Evolutionary conservation across 192 early-diverging fungal species (phyloP).

Genomic region (Podila verticillata): DNA sequence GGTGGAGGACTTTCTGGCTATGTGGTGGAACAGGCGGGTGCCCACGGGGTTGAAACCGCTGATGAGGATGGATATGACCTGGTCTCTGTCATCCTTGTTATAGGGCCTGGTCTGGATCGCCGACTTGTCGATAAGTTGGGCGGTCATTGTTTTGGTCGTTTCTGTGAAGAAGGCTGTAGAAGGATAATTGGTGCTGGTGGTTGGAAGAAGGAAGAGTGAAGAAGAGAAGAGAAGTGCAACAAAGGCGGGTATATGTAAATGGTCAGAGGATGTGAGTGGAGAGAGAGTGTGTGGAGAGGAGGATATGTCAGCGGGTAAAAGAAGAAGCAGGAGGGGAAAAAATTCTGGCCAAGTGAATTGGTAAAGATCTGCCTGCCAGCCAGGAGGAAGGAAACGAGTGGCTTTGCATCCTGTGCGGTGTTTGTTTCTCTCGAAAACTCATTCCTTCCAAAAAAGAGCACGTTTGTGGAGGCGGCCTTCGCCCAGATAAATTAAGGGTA

Average conservation of each 20-base stretch:
- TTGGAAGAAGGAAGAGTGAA: neutral
- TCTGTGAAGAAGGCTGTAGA: neutral
- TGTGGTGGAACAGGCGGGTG: neutral
- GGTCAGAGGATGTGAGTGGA: neutral
- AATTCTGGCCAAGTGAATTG: neutral
- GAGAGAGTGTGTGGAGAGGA: neutral
- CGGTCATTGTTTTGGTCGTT: neutral
- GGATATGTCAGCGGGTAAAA: conserved; percentile 1
- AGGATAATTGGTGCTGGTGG: neutral
- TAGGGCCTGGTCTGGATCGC: conserved; percentile 37
- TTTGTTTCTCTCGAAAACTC: too few relatives aligned
- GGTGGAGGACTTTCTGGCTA: conserved; percentile 3
- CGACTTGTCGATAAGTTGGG: conserved; percentile 8
- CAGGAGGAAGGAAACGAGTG: neutral
- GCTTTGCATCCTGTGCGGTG: neutral
- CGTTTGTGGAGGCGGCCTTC: too few relatives aligned
- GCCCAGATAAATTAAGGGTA: too few relatives aligned
- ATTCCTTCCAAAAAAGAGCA: too few relatives aligned
- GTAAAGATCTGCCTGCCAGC: neutral
- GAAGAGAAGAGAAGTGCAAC: neutral
- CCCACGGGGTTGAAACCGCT: conserved; percentile 4
- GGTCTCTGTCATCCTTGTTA: conserved; percentile 18
- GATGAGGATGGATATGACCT: conserved; percentile 24
- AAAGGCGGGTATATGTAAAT: neutral
- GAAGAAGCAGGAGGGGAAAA: neutral